Evolutionary conservation across 345 rosid species (phyloP), one percentile per base, ranked within the genome.

Genomic region (Rhizophora mangle): DNA sequence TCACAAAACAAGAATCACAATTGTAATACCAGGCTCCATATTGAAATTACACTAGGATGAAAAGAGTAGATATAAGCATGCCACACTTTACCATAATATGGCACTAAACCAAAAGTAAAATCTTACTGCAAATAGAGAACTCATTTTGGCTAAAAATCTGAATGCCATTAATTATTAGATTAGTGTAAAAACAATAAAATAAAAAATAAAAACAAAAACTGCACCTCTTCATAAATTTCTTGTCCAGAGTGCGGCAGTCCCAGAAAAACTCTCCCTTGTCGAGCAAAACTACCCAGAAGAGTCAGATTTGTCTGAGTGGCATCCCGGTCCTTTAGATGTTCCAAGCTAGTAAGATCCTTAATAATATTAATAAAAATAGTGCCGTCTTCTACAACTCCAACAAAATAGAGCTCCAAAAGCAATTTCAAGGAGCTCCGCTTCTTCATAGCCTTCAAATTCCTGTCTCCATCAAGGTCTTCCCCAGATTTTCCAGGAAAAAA

Each of bases 241-340:
- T 78, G 99, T 67, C 93, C 95, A 75, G 98, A 87, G 5, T 83
- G 80, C n/a, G 97, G 87, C 76, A 96, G 91, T 55, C 98, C 99
- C 52, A 92, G 73, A 76, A 96, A 92, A 53, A 88, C 81, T 85
- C 98, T 87, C 63, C 95, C 99, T 90, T 96, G 99, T 57, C 96
- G 85, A 82, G 97, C 97, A 85, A 96, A 96, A 85, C 96, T 86
- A 71, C 91, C 88, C 69, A 96, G 96, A 72, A 96, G 92, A 56
- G 98, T 89, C 78, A 92, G 77, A 81, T 96, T 96, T 65, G 97
- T 85, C 58, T 86, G 99, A 72, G 99, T 90, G 37, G 89, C 65
- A 84, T 92, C 99, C 60, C 94, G 83, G 76, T 96, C 99, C 81
- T 89, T 96, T 76, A 92, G 76, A 73, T 88, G 86, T 73, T 96